Conservation (phyloP, 352 stramenopile species). For the Globisporangium acanthophoron region DNA sequence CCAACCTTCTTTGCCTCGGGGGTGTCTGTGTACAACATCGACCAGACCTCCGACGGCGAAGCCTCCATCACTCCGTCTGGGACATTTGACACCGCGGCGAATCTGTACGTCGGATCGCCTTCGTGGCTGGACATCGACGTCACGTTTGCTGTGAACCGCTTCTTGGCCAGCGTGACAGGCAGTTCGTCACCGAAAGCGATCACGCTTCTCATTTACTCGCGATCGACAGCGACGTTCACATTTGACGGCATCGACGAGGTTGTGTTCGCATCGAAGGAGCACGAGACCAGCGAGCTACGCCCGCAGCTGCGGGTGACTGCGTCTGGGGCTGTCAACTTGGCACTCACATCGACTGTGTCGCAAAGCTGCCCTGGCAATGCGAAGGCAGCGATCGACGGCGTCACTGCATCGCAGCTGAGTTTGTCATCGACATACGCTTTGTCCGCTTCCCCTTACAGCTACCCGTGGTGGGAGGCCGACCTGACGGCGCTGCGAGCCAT, state of each 20-base stretch:
- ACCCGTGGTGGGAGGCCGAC: conserved; percentile 64
- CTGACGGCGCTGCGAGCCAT: conserved; percentile 24
- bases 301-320: conserved; percentile 40
- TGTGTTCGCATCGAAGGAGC: conserved; percentile 51
- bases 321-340: conserved; percentile 53
- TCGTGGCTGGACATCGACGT: conserved; percentile 70
- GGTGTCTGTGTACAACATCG: conserved; percentile 24
- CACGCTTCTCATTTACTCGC: conserved; percentile 53
- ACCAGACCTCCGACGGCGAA: conserved; percentile 20
- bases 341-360: conserved; percentile 17
- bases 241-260: conserved; percentile 53
- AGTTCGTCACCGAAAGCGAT: conserved; percentile 23
- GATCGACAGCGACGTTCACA: conserved; percentile 30
- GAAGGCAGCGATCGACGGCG: conserved; percentile 43
- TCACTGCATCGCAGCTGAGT: conserved; percentile 25
- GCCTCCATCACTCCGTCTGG: conserved; percentile 23
- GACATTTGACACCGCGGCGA: conserved; percentile 28
- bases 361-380: conserved; percentile 50
- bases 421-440: conserved; percentile 46
- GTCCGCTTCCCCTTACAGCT: conserved; percentile 32
- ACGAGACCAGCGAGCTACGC: conserved; percentile 21
- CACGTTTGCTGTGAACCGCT: conserved; percentile 48
- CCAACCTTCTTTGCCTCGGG: conserved; percentile 29
- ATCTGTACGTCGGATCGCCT: conserved; percentile 28
- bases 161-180: conserved; percentile 21